A percentile compares a stretch with the other conserved stretches of the same genome.
Evolutionary conservation across 495 filamentous ascomycete species (phyloP).

Genomic region (Cercophora sp.): DNA sequence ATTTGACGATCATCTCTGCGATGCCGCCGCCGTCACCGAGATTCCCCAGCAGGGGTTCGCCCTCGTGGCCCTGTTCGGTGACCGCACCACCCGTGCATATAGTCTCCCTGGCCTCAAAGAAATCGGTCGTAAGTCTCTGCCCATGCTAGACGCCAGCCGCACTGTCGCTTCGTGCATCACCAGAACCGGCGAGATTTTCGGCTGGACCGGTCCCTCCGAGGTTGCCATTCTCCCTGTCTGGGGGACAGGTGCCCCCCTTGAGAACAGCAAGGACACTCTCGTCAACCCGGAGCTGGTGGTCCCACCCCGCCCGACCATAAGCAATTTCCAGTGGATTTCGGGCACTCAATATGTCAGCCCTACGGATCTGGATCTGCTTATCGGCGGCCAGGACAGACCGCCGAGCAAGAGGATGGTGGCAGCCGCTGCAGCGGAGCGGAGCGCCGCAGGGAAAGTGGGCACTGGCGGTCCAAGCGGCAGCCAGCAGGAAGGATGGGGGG

Average conservation of each 20-base stretch:
- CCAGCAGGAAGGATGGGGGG: slow-evolving; percentile 51
- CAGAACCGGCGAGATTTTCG: slow-evolving; percentile 72
- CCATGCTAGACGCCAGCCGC: slow-evolving; percentile 68
- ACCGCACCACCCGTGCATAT: slow-evolving; percentile 72
- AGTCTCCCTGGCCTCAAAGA: slow-evolving; percentile 84
- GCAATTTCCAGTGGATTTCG: slow-evolving; percentile 91
- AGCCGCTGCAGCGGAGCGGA: slow-evolving; percentile 41
- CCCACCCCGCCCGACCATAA: slow-evolving; percentile 88
- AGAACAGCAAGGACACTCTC: slow-evolving; percentile 62
- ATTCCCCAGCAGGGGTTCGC: slow-evolving; percentile 70
- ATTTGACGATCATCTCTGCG: slow-evolving; percentile 77
- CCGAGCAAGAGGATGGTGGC: slow-evolving; percentile 70
- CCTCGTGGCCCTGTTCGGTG: slow-evolving; percentile 76
- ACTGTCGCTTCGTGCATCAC: slow-evolving; percentile 64
- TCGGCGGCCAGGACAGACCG: slow-evolving; percentile 83
- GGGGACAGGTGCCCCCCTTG: slow-evolving; percentile 60
- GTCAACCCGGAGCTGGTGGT: slow-evolving; percentile 67
- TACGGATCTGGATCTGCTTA: slow-evolving; percentile 85
- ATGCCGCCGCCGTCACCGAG: slow-evolving; percentile 70
- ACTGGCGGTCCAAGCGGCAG: slow-evolving; percentile 45
- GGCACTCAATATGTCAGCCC: slow-evolving; percentile 90
- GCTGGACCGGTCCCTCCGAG: slow-evolving; percentile 88
- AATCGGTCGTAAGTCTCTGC: slow-evolving; percentile 61
- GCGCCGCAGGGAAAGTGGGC: slow-evolving; percentile 41
- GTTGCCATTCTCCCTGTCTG: slow-evolving; percentile 74